phyloP scores from a whole-genome alignment of 805 yeast species.

The Starmera amethionina region DNA sequence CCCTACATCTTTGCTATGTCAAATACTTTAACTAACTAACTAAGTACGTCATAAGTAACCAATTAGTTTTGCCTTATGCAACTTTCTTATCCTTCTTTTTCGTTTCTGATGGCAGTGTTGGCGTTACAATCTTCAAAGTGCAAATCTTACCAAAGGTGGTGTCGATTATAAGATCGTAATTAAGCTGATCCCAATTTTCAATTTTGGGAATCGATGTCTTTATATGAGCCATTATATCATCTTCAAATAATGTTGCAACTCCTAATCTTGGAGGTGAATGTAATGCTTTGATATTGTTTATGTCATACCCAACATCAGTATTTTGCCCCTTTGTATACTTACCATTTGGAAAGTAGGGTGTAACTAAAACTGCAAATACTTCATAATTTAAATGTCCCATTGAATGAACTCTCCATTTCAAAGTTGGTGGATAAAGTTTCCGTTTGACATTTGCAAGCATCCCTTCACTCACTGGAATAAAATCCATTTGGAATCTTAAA shows the following conservation, averaged over 20 bases:
- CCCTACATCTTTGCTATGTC: constrained; percentile 10
- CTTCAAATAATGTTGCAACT: not conserved
- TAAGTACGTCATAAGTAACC: too few relatives aligned
- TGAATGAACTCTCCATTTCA: not conserved
- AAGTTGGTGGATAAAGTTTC: constrained; percentile 4
- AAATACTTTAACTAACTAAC: not conserved
- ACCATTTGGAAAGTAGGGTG: not conserved
- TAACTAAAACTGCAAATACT: not conserved
- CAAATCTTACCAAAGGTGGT: not conserved
- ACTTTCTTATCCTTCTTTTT: not conserved
- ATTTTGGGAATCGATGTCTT: constrained; percentile 10
- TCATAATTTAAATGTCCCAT: not conserved
- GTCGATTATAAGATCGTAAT: constrained; percentile 1
- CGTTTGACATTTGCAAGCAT: constrained; percentile 3
- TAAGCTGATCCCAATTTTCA: constrained; percentile 10
- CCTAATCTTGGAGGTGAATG: not conserved
- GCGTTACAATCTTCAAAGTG: not conserved
- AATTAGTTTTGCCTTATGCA: not conserved
- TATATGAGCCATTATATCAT: constrained; percentile 1
- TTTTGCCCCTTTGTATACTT: too few relatives aligned
- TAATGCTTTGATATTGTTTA: not conserved
- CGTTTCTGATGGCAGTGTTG: not conserved
- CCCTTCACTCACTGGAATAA: constrained; percentile 9
- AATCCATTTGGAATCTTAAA: constrained; percentile 12
- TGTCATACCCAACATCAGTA: not conserved